phyloP scores from a whole-genome alignment of 2,329 filamentous ascomycete genomes.

The Botryotinia narcissicola region DNA sequence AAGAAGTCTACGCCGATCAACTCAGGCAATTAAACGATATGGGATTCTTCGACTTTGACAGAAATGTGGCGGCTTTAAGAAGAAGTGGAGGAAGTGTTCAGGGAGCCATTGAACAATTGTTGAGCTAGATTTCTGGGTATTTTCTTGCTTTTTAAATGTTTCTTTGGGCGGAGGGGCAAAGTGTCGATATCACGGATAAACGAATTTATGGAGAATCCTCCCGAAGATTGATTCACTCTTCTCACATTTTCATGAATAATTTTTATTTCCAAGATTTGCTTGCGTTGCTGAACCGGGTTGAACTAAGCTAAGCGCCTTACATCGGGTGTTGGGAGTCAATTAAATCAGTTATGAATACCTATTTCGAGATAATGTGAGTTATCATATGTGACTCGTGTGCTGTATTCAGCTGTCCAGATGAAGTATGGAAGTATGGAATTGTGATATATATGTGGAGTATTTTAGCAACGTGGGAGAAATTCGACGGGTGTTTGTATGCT shows the following conservation, averaged over 20 bases:
- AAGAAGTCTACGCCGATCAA: conserved; percentile 90
- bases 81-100: conserved; percentile 91
- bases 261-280: not conserved
- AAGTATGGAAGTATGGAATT: not conserved
- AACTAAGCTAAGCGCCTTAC: conserved; percentile 4
- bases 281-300: not conserved
- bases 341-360: not conserved
- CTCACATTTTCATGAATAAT: not conserved
- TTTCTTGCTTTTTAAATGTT: not conserved
- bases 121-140: conserved; percentile 38
- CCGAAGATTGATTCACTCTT: not conserved
- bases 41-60: conserved; percentile 96
- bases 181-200: conserved; percentile 7
- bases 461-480: not conserved
- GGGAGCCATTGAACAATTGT: conserved; percentile 77
- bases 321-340: conserved; percentile 10
- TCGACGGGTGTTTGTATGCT: not conserved
- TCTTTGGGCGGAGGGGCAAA: not conserved
- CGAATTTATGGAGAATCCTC: not conserved
- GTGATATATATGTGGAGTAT: not conserved
- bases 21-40: conserved; percentile 94
- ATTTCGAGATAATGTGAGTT: not conserved
- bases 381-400: not conserved
- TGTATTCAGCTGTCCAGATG: not conserved
- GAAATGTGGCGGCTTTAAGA: conserved; percentile 84